Base-by-base conservation (phyloP, 768 basidiomycete species). In the Xerocomus potaroensis region DNA sequence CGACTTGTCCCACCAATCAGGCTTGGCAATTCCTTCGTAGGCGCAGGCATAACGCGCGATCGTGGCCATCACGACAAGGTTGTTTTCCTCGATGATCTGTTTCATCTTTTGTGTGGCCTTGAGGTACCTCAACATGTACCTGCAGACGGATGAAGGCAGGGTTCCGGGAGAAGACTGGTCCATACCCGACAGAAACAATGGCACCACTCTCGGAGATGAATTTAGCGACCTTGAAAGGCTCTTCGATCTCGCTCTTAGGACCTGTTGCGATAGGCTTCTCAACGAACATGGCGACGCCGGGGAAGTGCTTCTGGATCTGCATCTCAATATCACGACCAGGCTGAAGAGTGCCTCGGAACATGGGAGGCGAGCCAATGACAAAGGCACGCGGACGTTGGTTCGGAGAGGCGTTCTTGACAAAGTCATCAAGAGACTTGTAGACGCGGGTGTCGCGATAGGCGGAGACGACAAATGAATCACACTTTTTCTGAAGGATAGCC, bases 71-170 rank as follows among this genome's bases (percentile, higher is more conserved):
- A 99, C 93, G 18, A 86, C 87, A 48, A 99, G 76, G 61, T 91
- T 80, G 65, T 97, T 97, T 53, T 95, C 91, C 61, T 89, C 75
- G 63, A 99, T 88, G 66, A 97, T 93, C 50, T 86, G 79, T 71
- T 95, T 94, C 90, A 97, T 96, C 78, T 83, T 85, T 69, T 96
- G 92, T 18, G 95, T 91, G 26, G 87, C 93, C 67, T 86, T 87
- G 58, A 95, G 76, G 71, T 95, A 94, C 53, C 92, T 83, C 53
- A 96, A 73, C 92, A 96, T 96, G 64, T 91, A 92, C 48, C 90
- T 91, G 50, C 15, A 29, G 24, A 30, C 12, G 24, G 34, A 32
- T 54, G 34, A 40, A 30, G 30, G 16, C 19, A 41, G 23, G 14
- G 21, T 15, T 34, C 35, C 21, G 33, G 31, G 39, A 41, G 30